Evolutionary conservation across 345 rosid genomes (phyloP).

Genomic region (Rhizophora apiculata): DNA sequence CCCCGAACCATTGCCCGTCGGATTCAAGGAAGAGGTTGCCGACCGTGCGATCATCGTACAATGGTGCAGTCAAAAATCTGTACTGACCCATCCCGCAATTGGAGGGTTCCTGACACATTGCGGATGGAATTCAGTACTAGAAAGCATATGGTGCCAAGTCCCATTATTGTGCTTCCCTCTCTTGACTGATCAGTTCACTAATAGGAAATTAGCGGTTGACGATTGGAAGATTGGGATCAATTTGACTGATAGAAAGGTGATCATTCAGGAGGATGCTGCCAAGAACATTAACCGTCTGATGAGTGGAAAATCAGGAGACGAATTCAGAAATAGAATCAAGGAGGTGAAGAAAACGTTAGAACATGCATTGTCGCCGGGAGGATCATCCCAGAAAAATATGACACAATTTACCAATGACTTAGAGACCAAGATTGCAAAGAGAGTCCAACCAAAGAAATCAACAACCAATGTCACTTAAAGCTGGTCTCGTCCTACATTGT

Average conservation of each 20-base stretch:
- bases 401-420: slow-evolving; percentile 41
- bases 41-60: slow-evolving; percentile 54
- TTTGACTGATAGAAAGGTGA: slow-evolving; percentile 30
- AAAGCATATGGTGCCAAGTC: slow-evolving; percentile 65
- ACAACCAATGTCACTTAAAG: background rate
- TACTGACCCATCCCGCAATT: slow-evolving; percentile 52
- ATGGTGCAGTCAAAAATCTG: slow-evolving; percentile 69
- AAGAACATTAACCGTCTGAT: slow-evolving; percentile 46
- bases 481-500: background rate
- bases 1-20: slow-evolving; percentile 47
- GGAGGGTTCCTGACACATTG: slow-evolving; percentile 86
- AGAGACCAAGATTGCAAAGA: slow-evolving; percentile 25
- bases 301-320: slow-evolving; percentile 39
- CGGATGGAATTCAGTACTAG: slow-evolving; percentile 81
- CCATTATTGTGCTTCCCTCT: slow-evolving; percentile 70
- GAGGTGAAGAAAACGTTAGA: slow-evolving; percentile 42
- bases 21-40: slow-evolving; percentile 38
- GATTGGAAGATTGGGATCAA: slow-evolving; percentile 81
- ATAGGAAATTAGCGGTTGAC: slow-evolving; percentile 71
- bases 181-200: slow-evolving; percentile 76
- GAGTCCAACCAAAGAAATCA: background rate
- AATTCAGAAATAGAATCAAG: slow-evolving; percentile 31
- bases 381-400: slow-evolving; percentile 52
- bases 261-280: slow-evolving; percentile 42
- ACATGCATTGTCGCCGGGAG: slow-evolving; percentile 37